Percentiles rank a stretch among this genome's conserved stretches.
Conservation (phyloP, 2,329 filamentous ascomycete genomes). For the Cladophialophora bantiana region DNA sequence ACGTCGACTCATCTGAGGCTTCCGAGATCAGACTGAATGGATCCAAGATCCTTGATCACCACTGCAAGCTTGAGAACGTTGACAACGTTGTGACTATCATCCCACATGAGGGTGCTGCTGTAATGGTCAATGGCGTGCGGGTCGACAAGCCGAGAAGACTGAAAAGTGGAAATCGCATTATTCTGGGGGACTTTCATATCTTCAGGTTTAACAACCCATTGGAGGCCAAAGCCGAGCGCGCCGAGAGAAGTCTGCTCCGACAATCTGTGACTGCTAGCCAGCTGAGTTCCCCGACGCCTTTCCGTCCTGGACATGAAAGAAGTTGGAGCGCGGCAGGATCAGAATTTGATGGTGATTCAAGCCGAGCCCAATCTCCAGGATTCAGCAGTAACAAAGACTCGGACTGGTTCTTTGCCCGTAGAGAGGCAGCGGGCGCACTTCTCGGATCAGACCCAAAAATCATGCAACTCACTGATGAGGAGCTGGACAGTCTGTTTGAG, state of each 20-base stretch:
- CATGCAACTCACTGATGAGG: slow-evolving; percentile 86
- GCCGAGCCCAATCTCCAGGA: slow-evolving; percentile 79
- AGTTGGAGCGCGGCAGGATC: slow-evolving; percentile 79
- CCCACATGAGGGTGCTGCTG: slow-evolving; percentile 87
- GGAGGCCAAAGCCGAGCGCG: slow-evolving; percentile 90
- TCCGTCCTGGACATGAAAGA: slow-evolving; percentile 74
- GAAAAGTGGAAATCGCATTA: slow-evolving; percentile 91
- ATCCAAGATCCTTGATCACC: slow-evolving; percentile 87
- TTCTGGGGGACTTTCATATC: slow-evolving; percentile 97
- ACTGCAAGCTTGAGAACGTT: slow-evolving; percentile 91
- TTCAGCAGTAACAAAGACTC: slow-evolving; percentile 75
- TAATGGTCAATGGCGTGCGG: slow-evolving; percentile 96
- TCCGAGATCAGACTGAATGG: slow-evolving; percentile 94
- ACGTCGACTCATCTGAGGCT: slow-evolving; percentile 82
- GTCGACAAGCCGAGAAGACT: slow-evolving; percentile 85
- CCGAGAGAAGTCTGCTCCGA: slow-evolving; percentile 79
- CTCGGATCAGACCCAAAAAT: slow-evolving; percentile 92
- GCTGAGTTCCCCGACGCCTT: slow-evolving; percentile 67
- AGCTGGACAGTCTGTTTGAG: slow-evolving; percentile 90
- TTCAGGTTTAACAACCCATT: slow-evolving; percentile 98
- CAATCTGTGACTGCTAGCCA: slow-evolving; percentile 75
- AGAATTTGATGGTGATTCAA: slow-evolving; percentile 74
- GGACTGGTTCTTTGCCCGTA: slow-evolving; percentile 91
- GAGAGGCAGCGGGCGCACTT: slow-evolving; percentile 91
- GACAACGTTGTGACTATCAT: slow-evolving; percentile 93